Evolutionary conservation across 208 protist species (phyloP), one percentile per base, ranked within the genome.

Genomic region (Cochliopodium minus): DNA sequence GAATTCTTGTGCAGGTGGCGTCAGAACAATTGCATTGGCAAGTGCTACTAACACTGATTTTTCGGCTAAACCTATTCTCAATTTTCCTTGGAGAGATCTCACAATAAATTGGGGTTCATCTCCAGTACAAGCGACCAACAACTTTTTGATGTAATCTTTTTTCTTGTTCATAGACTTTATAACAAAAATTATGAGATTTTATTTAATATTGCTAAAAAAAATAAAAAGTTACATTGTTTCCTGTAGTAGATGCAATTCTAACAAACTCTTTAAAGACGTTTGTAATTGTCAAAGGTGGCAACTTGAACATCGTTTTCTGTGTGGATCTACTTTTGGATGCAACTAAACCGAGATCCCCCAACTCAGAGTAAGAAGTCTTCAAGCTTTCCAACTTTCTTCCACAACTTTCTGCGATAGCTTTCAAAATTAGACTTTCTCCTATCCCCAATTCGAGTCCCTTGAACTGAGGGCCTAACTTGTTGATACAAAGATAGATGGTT

Each of bases 31-130:
- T 0, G 94, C 92, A 57, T 91, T 85, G 13, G 88, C 83, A 1
- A 97, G 69, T 0, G 91, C 85, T 0, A 76, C 72, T 7, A 97
- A 70, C 0, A 95, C 88, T 1, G 91, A 92, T 36, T 85, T 59
- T 65, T 96, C 90, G 0, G 89, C 91, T 20, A 97, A 70, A 11
- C 94, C 93, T 33, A 98, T 94, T 56, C 95, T 80, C 78, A 96
- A 87, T 62, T 93, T 92, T 40, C 91, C 87, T 66, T 95, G 82
- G 17, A 98, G 67, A 4, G 89, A 83, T 13, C 92, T 77, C 13
- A 96, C 78, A 59, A 98, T 80, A 61, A 93, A 85, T 56, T 87
- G 80, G 29, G 90, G 73, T 71, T 97, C 91, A 9, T 70, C 64
- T 2, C 86, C 89, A 33, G 81, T 67, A 7, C 77, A 79, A 40